Conservation (phyloP, 257 asterid species). For the Solanum raphanifolium region DNA sequence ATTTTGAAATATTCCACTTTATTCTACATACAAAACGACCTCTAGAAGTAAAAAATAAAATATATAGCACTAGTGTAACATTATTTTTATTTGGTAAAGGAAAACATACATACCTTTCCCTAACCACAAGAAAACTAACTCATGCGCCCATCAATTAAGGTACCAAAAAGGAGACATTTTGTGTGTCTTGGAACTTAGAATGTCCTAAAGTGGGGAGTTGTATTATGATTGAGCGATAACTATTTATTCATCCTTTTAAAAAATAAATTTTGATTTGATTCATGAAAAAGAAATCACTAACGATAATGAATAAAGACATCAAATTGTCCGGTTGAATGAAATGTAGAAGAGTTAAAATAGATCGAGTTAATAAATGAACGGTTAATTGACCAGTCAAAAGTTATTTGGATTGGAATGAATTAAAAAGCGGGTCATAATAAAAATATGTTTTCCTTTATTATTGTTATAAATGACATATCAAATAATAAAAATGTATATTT, state of each 20-base stretch:
- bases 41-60: background rate
- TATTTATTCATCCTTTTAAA: background rate
- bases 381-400: background rate
- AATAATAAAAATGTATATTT: too few species aligned
- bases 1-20: background rate
- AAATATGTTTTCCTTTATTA: background rate
- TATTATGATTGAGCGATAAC: background rate
- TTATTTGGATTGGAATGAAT: background rate
- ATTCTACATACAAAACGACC: background rate
- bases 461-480: background rate
- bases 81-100: background rate
- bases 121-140: background rate
- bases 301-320: background rate
- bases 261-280: background rate
- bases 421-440: background rate
- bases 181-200: background rate
- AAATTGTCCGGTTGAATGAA: background rate
- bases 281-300: background rate
- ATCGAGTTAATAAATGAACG: background rate
- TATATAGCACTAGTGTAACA: background rate
- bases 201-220: background rate
- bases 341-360: background rate
- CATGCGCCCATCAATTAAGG: background rate
- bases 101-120: background rate
- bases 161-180: constrained; percentile 5